These are phyloP conservation scores for Blastobotrys muscicola DNA, from an alignment of 805 yeast species.

Conservation along the genomic window DNA sequence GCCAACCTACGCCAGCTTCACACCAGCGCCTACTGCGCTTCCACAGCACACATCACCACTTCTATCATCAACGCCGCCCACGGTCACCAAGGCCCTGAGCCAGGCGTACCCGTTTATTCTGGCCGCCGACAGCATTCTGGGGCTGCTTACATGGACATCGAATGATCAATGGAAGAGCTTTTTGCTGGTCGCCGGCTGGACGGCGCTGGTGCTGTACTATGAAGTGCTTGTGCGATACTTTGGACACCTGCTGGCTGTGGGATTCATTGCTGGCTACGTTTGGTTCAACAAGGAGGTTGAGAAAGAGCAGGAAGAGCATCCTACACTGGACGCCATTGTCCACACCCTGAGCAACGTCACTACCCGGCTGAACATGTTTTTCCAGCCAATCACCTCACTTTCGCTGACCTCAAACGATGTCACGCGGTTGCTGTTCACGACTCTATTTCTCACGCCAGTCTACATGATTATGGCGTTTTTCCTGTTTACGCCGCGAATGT, in stretches of 20 bases:
- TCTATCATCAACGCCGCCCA: conserved; percentile 81
- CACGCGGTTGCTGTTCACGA: conserved; percentile 70
- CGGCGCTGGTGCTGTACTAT: conserved; percentile 61
- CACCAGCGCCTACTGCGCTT: conserved; percentile 30
- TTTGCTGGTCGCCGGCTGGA: conserved; percentile 45
- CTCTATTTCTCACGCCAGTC: conserved; percentile 76
- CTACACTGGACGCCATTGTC: conserved; percentile 81
- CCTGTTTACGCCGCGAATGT: conserved; percentile 58
- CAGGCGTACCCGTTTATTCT: conserved; percentile 78
- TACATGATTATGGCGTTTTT: conserved; percentile 63
- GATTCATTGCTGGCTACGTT: conserved; percentile 24
- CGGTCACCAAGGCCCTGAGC: conserved; percentile 74
- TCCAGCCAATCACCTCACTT: conserved; percentile 69
- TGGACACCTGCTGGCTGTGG: conserved; percentile 64
- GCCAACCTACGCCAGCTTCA: conserved; percentile 29
- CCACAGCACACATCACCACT: conserved; percentile 61
- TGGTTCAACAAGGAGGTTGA: conserved; percentile 18
- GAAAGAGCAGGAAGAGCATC: conserved; percentile 48
- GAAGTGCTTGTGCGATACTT: conserved; percentile 69
- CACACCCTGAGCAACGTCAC: conserved; percentile 66
- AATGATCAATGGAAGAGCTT: conserved; percentile 72
- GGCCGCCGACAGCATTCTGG: conserved; percentile 57
- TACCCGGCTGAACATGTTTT: conserved; percentile 63
- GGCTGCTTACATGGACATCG: conserved; percentile 83
- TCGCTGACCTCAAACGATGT: conserved; percentile 69